Conservation (phyloP, 148 eudicot genomes). For the Rhododendron williamsianum region DNA sequence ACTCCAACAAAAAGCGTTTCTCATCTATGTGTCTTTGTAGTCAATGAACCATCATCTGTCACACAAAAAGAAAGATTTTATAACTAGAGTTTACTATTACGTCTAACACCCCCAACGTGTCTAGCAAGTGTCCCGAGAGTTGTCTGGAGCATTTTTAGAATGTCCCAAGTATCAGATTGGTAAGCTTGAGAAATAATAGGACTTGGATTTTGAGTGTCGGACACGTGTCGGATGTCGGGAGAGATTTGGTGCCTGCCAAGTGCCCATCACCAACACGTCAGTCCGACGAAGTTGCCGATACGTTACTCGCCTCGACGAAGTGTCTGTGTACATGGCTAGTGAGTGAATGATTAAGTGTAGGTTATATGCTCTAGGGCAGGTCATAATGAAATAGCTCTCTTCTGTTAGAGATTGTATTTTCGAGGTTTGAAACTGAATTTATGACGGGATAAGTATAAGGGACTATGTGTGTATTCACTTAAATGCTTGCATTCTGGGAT, state of each 20-base stretch:
- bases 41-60: neutral
- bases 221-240: neutral
- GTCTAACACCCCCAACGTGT: neutral
- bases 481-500: neutral
- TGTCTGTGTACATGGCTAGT: neutral
- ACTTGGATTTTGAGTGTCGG: neutral
- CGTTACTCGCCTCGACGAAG: neutral
- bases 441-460: neutral
- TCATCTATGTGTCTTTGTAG: neutral
- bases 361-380: neutral
- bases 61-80: neutral
- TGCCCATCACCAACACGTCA: neutral
- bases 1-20: neutral
- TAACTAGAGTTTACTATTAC: neutral
- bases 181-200: neutral
- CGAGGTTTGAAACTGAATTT: neutral
- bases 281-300: too few relatives aligned
- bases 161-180: neutral
- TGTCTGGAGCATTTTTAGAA: neutral
- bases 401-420: neutral
- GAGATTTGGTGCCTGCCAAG: neutral
- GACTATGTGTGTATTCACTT: neutral
- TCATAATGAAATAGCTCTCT: neutral
- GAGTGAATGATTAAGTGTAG: neutral
- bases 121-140: neutral